These are phyloP conservation scores for Aspergillus egyptiacus DNA, from an alignment of 495 filamentous ascomycete species.

Conservation along the genomic window DNA sequence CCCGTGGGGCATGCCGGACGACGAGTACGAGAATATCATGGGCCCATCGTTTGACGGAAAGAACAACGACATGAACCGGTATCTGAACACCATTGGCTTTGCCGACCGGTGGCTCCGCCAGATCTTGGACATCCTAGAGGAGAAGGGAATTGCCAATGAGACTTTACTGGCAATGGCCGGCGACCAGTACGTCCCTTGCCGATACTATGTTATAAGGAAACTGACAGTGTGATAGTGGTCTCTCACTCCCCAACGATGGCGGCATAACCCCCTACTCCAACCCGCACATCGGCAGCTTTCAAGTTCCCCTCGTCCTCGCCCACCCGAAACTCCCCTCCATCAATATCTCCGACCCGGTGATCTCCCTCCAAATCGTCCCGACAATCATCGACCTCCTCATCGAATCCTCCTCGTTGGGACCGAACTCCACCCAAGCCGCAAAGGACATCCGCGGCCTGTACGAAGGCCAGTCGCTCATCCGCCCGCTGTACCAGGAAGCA, in stretches of 20 bases:
- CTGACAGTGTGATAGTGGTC: constrained; percentile 21
- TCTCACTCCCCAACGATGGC: constrained; percentile 41
- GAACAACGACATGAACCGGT: constrained; percentile 34
- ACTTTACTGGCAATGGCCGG: constrained; percentile 47
- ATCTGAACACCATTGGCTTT: constrained; percentile 39
- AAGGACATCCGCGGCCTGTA: constrained; percentile 37
- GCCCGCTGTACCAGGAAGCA: constrained; percentile 27
- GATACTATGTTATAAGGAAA: not conserved
- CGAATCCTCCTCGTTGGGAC: constrained; percentile 36
- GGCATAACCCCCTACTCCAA: constrained; percentile 45
- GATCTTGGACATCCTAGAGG: constrained; percentile 40
- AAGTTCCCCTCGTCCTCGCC: constrained; percentile 45
- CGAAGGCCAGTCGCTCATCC: constrained; percentile 47
- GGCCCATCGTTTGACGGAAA: constrained; percentile 14
- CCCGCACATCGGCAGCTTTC: constrained; percentile 44
- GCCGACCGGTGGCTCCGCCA: constrained; percentile 42
- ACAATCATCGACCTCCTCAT: constrained; percentile 47
- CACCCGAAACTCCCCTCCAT: constrained; percentile 42
- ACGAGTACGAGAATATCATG: constrained; percentile 30
- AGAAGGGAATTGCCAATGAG: constrained; percentile 43
- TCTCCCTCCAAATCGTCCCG: constrained; percentile 42
- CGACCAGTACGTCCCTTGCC: constrained; percentile 27
- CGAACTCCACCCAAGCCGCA: constrained; percentile 26
- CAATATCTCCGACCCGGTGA: constrained; percentile 38
- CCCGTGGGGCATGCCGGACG: constrained; percentile 36